Evolutionary conservation across 192 early-diverging fungal genomes (phyloP).

Genomic region (Paraglomus occultum): DNA sequence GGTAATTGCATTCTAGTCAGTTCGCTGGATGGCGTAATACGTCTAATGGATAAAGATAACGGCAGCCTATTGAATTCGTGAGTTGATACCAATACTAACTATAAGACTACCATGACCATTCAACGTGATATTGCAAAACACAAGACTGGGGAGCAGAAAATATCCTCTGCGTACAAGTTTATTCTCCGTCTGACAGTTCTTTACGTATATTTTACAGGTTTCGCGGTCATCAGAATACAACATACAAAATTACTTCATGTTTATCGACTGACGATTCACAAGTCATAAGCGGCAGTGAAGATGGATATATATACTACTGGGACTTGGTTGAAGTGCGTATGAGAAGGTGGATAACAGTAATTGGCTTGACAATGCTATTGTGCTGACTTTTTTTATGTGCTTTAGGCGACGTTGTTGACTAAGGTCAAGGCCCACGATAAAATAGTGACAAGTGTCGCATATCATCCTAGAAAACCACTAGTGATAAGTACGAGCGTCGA

Average conservation of each 20-base stretch:
- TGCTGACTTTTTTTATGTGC: background rate
- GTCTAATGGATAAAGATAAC: slow-evolving; percentile 78
- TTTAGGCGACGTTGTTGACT: slow-evolving; percentile 47
- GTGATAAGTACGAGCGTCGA: slow-evolving; percentile 70
- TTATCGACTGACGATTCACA: slow-evolving; percentile 67
- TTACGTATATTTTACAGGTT: slow-evolving; percentile 43
- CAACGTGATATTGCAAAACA: slow-evolving; percentile 2
- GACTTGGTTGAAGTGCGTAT: slow-evolving; percentile 65
- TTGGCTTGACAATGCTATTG: background rate
- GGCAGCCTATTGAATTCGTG: slow-evolving; percentile 74
- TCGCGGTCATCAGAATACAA: slow-evolving; percentile 75
- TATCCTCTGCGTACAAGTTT: too few species aligned
- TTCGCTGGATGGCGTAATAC: slow-evolving; percentile 74
- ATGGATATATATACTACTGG: slow-evolving; percentile 86
- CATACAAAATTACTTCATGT: slow-evolving; percentile 74
- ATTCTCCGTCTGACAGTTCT: too few species aligned
- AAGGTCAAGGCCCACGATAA: slow-evolving; percentile 53
- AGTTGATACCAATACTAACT: background rate
- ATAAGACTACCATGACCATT: background rate
- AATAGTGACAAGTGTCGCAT: slow-evolving; percentile 63
- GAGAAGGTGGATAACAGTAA: background rate
- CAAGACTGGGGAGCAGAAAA: too few species aligned
- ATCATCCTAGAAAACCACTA: slow-evolving; percentile 60
- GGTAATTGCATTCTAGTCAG: slow-evolving; percentile 72
- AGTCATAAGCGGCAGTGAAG: slow-evolving; percentile 87